Evolutionary conservation across 176 grass and related monocot genomes (phyloP), one percentile per base, ranked within the genome.

Genomic region (Stipa capillata): DNA sequence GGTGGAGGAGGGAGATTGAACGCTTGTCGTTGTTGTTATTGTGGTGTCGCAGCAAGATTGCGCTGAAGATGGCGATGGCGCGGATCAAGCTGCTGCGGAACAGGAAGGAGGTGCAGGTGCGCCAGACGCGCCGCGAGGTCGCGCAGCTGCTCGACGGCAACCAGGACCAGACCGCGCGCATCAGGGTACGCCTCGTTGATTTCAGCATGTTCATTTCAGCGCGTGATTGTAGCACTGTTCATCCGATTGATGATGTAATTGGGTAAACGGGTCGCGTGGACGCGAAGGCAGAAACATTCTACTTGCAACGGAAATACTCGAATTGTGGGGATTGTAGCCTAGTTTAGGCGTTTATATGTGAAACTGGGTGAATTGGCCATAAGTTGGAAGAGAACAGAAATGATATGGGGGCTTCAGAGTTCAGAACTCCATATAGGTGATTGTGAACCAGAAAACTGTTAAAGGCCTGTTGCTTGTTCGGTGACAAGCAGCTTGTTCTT

Each of bases 41-140:
- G 58, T 79, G 59, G 45, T 35, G 39, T 15, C 28, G 16, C 96
- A 99, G 96, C 70, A 99, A 99, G 89, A 92, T 85, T 16, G 82
- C 92, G 57, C 81, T 99, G 74, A 82, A 82, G 90, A 91, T 99
- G 81, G 92, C 84, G 51, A 41, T 93, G 92, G 88, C 92, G 14
- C 87, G 96, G 70, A 91, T 99, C 64, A 99, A 99, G 85, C 84
- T 99, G 71, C 72, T 93, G 81, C 91, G 86, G 78, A 99, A 95
- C 72, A 91, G 88, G 68, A 99, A 85, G 82, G 90, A 84, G 77
- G 85, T 28, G 65, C 56, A 79, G 78, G 36, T 89, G 41, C 87
- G 79, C 80, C 83, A 92, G 88, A 94, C 93, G 87, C 82, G 84
- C 33, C 83, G 88, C 41, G 92, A 99, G 71, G 63, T 99, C 77